These are phyloP conservation scores for Podospora bellae-mahoneyi DNA, from an alignment of 495 filamentous ascomycete species.

Conservation along the genomic window DNA sequence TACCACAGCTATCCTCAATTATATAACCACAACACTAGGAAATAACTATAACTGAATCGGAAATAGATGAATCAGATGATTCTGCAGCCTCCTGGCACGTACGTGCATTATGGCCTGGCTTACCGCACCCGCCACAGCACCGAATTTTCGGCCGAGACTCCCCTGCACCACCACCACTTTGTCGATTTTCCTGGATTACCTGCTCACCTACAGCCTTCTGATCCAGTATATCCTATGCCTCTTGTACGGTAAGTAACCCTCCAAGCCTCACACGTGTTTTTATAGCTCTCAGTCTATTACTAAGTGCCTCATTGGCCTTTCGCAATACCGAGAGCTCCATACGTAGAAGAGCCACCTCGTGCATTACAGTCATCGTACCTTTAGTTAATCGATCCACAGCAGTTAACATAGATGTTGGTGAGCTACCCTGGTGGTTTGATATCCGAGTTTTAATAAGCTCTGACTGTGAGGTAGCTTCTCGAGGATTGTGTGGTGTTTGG, in stretches of 20 bases:
- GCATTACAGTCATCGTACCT: neutral
- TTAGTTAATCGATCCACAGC: neutral
- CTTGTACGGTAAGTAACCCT: no score
- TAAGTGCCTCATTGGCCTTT: no score
- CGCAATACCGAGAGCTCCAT: conserved; percentile 1
- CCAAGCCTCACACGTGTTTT: no score
- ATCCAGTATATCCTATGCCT: no score
- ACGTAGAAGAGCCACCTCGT: neutral
- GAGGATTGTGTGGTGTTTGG: conserved; percentile 2
- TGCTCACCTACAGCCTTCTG: no score
- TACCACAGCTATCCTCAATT: conserved; percentile 10
- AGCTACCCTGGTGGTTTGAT: neutral
- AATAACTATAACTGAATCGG: conserved; percentile 6
- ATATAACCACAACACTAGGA: conserved; percentile 6
- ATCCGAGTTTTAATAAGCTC: no score
- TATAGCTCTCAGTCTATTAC: no score
- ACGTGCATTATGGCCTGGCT: conserved; percentile 15
- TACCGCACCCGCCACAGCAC: conserved; percentile 7
- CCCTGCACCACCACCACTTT: conserved; percentile 8
- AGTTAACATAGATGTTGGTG: no score
- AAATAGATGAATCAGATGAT: conserved; percentile 12
- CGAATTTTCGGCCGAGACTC: conserved; percentile 1
- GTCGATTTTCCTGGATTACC: conserved; percentile 11
- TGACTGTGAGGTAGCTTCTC: neutral
- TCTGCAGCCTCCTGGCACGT: no score